Evolutionary conservation across 352 stramenopile species (phyloP), one percentile per base, ranked within the genome.

Genomic region (Pythium dissotocum): DNA sequence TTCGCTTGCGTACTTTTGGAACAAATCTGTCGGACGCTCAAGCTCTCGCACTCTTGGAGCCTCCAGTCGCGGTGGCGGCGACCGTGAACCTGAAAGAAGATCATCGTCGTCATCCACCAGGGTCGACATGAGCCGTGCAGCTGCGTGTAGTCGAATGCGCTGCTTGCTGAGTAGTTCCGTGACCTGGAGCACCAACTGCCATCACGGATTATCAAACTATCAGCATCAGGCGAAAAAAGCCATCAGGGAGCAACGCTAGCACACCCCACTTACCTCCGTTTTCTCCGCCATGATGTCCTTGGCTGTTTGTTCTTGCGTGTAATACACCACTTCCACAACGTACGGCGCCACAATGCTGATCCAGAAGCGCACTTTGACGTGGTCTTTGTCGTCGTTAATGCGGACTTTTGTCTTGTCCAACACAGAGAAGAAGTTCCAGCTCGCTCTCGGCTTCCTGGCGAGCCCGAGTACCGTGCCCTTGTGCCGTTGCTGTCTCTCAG

Each of bases 301-400:
- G 32, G 89, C 77, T 38, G 89, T 80, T 5, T 80, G 79, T 65
- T 91, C 72, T 30, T 89, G 83, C 16, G 82, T 89, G 72, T 90
- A 90, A 59, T 91, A 94, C 8, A 90, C 82, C 32, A 92, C 71
- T 54, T 92, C 74, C n/a, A 94, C 69, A 10, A 88, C 70, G 49
- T 89, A 92, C 7, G 86, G 76, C 4, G 82, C 79, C 44, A 85
- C 72, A 33, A 94, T 78, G 42, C 72, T 88, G 65, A 94, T 91
- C 84, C 84, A 92, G 59, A 90, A 94, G 6, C 80, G 75, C 0
- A 72, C 70, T 32, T 76, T 67, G 24, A 69, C 65, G 8, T 67
- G 53, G 30, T 83, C 71, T 9, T 78, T 73, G 5, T 69, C 60
- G 9, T 51, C 51, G 5, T 51, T 60, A 46, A 72, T 63, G 24